These are phyloP conservation scores for Pestalotiopsis sp. DNA, from an alignment of 2,329 filamentous ascomycete genomes.

Conservation along the genomic window DNA sequence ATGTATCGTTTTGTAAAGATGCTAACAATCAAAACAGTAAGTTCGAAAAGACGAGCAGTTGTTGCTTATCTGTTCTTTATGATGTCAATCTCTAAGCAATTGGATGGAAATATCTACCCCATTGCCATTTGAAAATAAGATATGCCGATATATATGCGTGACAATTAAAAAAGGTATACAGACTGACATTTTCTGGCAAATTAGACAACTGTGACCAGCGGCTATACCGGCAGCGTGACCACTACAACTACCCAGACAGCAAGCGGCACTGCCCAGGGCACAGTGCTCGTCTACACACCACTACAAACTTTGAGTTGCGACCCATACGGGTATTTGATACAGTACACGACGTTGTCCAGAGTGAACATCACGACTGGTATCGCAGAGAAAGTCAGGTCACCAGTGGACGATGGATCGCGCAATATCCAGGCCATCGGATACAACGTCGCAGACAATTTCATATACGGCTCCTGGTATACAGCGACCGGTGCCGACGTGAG, in stretches of 20 bases:
- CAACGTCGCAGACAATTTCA: slow-evolving; percentile 21
- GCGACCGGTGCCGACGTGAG: not conserved
- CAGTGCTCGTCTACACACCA: slow-evolving; percentile 3
- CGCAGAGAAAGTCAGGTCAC: slow-evolving; percentile 2
- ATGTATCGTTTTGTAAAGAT: no score
- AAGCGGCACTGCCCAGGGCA: slow-evolving; percentile 6
- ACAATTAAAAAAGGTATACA: no score
- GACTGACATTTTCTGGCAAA: no score
- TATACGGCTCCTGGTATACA: slow-evolving; percentile 17
- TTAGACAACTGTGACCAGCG: slow-evolving; percentile 4
- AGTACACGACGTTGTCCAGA: slow-evolving; percentile 14
- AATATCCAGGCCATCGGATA: slow-evolving; percentile 20
- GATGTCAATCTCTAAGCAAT: no score
- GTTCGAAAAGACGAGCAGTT: no score
- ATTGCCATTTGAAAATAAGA: no score
- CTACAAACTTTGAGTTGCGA: slow-evolving; percentile 16
- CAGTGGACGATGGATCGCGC: slow-evolving; percentile 11
- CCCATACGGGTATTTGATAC: slow-evolving; percentile 21
- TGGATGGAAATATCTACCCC: no score
- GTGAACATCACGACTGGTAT: slow-evolving; percentile 17
- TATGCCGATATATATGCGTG: no score
- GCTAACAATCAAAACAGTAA: no score
- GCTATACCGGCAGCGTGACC: not conserved
- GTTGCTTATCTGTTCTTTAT: no score
- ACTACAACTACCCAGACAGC: slow-evolving; percentile 2